These are phyloP conservation scores for cucumber (Cucumis sativus) DNA, from an alignment of 306 rosid genomes.

Conservation along the genomic window Cucumber_9930_V3 NC_026657.2:9768501-9769000, in stretches of 20 bases:
- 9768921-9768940: slow-evolving; percentile 83
- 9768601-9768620: neutral
- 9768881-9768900: slow-evolving; percentile 99
- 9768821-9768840: slow-evolving; percentile 98
- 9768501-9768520: neutral
- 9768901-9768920: slow-evolving; percentile 95
- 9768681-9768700: slow-evolving; percentile 90
- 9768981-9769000: slow-evolving; percentile 27
- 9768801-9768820: slow-evolving; percentile 83
- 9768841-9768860: slow-evolving; percentile 97
- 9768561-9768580: neutral
- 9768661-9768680: slow-evolving; percentile 97
- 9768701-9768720: slow-evolving; percentile 88
- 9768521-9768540: neutral
- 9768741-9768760: slow-evolving; percentile 90
- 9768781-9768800: slow-evolving; percentile 70
- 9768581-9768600: neutral
- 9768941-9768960: slow-evolving; percentile 99
- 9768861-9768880: slow-evolving; percentile 86
- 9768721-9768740: slow-evolving; percentile 83
- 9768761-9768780: slow-evolving; percentile 89
- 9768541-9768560: neutral
- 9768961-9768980: slow-evolving; percentile 64
- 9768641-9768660: slow-evolving; percentile 97
- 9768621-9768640: slow-evolving; percentile 79